Base-by-base conservation (phyloP, 2,329 filamentous ascomycete species). In the Teratosphaeria zuluensis region DNA sequence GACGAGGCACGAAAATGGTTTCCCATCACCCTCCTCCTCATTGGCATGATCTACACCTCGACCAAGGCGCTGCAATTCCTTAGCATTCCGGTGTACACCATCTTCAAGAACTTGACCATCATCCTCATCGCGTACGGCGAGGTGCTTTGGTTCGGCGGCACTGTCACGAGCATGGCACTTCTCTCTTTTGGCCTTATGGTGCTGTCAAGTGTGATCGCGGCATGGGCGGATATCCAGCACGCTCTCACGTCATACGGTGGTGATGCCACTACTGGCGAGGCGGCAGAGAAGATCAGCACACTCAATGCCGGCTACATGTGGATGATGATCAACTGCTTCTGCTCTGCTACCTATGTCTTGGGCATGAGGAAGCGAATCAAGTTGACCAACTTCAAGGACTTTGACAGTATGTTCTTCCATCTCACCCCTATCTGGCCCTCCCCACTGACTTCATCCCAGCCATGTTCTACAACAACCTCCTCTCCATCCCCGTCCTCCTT, bases 401-500 rank as follows among this genome's bases (percentile, higher is more conserved):
- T 95, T 80, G 94, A 99, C 35, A 56, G 51, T 28, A 24, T 9
- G n/a, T 4, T 42, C n/a, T 42, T 35, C 30, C 32, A 30, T 24
- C 31, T 24, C 51, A 28, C 31, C 31, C 24, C 30, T 35, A 3
- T 31, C 14, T 7, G 11, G 58, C 42, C 53, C 42, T 56, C 24
- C 54, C 38, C 14, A 14, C 38, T 52, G 24, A 30, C 30, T n/a
- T 4, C 16, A 28, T 32, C 53, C 24, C 64, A 97, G 92, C 92
- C 71, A 99, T 97, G 94, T 97, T 94, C 79, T 99, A 99, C 82
- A 99, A 99, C 84, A 97, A 99, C 77, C 83, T 97, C 54, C 85
- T 99, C 65, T 95, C 92, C 59, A 96, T 99, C 64, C 94, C 94
- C 31, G 87, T 97, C 69, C 85, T 99, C 56, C 75, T 97, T 59